Conservation (phyloP, 345 rosid genomes). For the Eucalyptus viminalis region DNA sequence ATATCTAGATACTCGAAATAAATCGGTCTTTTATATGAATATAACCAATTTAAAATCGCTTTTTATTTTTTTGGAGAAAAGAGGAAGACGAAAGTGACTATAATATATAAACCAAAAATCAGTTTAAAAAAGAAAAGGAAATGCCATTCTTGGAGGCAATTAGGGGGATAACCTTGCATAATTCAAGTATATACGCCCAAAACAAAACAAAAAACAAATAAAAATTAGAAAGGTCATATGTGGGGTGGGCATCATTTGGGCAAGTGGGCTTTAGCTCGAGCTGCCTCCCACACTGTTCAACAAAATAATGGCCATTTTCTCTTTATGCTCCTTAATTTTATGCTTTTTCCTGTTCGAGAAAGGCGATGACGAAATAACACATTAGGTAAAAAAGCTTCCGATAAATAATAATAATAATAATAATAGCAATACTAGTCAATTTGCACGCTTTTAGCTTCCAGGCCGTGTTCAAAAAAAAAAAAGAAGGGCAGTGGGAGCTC, state of each 20-base stretch:
- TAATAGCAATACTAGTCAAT: background rate
- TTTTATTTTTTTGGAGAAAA: background rate
- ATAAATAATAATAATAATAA: background rate
- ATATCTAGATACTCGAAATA: background rate
- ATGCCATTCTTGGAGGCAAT: background rate
- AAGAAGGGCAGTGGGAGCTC: background rate
- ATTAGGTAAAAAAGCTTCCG: background rate
- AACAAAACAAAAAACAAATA: background rate
- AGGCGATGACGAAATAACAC: background rate
- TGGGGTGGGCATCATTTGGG: background rate
- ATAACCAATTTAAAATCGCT: background rate
- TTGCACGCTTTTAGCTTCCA: background rate
- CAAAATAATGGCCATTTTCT: background rate
- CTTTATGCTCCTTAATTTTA: background rate
- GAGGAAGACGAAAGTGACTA: background rate
- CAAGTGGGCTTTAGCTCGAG: background rate
- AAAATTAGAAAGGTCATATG: background rate
- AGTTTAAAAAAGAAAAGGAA: background rate
- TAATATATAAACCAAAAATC: background rate
- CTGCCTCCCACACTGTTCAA: background rate
- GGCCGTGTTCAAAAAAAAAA: background rate
- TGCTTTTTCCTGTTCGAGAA: background rate
- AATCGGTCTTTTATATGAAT: background rate
- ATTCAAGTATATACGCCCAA: background rate
- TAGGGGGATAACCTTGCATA: background rate